Evolutionary conservation across 371 early-diverging fungal species (phyloP).

Genomic region (Mortierella sp.): DNA sequence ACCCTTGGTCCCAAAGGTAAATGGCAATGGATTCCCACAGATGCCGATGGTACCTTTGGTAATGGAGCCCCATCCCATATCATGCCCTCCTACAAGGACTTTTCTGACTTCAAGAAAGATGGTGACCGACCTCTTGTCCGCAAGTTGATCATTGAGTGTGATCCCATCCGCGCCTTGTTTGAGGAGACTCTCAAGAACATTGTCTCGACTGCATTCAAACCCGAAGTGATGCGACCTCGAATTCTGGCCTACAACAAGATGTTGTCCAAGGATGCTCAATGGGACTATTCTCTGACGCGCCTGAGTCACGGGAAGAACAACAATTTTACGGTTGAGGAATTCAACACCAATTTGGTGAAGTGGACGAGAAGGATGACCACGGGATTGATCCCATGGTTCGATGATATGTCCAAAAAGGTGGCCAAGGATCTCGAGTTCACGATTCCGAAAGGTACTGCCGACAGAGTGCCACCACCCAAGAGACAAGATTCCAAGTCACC

Average conservation of each 20-base stretch:
- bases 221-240: slow-evolving; percentile 48
- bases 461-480: slow-evolving; percentile 16
- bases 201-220: slow-evolving; percentile 60
- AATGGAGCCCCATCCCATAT: background rate
- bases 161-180: slow-evolving; percentile 33
- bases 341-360: slow-evolving; percentile 38
- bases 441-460: slow-evolving; percentile 5
- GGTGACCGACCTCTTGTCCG: background rate
- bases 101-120: background rate
- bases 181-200: slow-evolving; percentile 57
- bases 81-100: background rate
- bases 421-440: slow-evolving; percentile 15
- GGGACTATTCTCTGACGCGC: slow-evolving; percentile 53
- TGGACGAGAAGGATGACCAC: background rate
- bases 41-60: background rate
- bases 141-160: background rate
- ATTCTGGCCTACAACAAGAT: slow-evolving; percentile 55
- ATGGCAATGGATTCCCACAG: slow-evolving; percentile 2
- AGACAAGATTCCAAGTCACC: too few relatives aligned
- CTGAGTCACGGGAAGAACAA: slow-evolving; percentile 51
- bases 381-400: slow-evolving; percentile 7
- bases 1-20: background rate
- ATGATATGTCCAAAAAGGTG: slow-evolving; percentile 10
- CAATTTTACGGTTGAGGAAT: slow-evolving; percentile 50
- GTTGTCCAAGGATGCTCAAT: slow-evolving; percentile 57